Evolutionary conservation across 768 basidiomycete species (phyloP).

Genomic region (Hygrophorus russula): DNA sequence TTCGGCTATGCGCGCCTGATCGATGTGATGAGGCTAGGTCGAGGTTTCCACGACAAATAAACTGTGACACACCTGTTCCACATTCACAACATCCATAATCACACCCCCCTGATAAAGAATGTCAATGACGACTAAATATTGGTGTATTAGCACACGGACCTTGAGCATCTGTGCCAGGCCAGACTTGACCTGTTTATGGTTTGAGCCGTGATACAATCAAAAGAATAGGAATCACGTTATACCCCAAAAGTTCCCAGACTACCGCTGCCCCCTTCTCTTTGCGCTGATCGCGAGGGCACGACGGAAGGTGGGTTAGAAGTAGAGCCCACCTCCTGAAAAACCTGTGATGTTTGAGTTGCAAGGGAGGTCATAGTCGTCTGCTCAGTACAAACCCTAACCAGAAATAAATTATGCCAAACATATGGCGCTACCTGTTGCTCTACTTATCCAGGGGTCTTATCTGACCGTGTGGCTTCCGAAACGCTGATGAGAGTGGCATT

Average conservation of each 20-base stretch:
- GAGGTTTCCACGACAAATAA: constrained; percentile 2
- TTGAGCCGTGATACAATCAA: constrained; percentile 3
- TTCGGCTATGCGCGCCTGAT: constrained; percentile 88
- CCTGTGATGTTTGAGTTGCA: background rate
- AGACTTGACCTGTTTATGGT: constrained; percentile 61
- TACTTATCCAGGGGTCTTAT: no score
- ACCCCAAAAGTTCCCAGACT: constrained; percentile 69
- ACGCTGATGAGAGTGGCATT: no score
- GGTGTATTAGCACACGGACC: constrained; percentile 26
- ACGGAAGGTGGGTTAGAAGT: constrained; percentile 26
- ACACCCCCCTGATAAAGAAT: constrained; percentile 22
- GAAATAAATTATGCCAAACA: no score
- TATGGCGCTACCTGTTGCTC: no score
- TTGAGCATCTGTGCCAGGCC: constrained; percentile 97
- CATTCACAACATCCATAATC: constrained; percentile 93
- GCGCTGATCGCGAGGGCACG: constrained; percentile 38
- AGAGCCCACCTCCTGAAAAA: background rate
- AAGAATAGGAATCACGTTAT: constrained; percentile 12
- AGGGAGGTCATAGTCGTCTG: constrained; percentile 1
- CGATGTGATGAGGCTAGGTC: constrained; percentile 7
- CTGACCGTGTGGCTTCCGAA: no score
- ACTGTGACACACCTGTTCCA: constrained; percentile 31
- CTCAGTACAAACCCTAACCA: no score
- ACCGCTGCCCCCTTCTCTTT: constrained; percentile 43
- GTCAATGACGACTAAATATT: constrained; percentile 2